Conservation (phyloP, 208 protist species). For the Histomonas meleagridis region DNA sequence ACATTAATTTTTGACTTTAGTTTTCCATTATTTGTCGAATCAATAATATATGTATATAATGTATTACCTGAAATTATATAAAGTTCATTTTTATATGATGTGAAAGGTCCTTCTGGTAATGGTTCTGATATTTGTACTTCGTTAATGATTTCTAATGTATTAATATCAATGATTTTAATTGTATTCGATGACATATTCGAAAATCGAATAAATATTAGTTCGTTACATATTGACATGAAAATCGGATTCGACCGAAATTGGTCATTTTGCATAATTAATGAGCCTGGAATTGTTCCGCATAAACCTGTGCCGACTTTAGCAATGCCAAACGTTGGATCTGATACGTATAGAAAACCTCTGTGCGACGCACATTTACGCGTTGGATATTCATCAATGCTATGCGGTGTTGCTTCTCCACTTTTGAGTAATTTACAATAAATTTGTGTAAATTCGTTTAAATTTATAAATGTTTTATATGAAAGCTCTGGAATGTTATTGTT, state of each 20-base stretch:
- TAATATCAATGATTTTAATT: neutral
- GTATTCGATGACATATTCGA: neutral
- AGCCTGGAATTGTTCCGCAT: neutral
- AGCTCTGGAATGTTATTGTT: too few relatives aligned
- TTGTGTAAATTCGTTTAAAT: neutral
- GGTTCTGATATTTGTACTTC: neutral
- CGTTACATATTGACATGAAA: neutral
- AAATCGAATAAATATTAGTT: neutral
- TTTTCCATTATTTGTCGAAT: too few relatives aligned
- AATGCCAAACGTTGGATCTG: neutral
- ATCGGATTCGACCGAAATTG: too few relatives aligned
- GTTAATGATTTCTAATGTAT: neutral
- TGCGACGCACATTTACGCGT: neutral
- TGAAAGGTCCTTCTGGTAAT: neutral
- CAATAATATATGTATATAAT: neutral
- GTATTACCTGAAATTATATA: neutral
- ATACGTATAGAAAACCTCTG: neutral
- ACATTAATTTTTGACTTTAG: too few relatives aligned
- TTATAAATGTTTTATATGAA: neutral
- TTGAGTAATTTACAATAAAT: too few relatives aligned
- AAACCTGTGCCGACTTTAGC: neutral
- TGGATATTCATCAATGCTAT: neutral
- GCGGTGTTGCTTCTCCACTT: too few relatives aligned
- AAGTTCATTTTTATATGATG: neutral
- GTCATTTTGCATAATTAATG: too few relatives aligned